These are phyloP conservation scores for Cucurbita moschata DNA, from an alignment of 306 rosid genomes.

Conservation along the genomic window DNA sequence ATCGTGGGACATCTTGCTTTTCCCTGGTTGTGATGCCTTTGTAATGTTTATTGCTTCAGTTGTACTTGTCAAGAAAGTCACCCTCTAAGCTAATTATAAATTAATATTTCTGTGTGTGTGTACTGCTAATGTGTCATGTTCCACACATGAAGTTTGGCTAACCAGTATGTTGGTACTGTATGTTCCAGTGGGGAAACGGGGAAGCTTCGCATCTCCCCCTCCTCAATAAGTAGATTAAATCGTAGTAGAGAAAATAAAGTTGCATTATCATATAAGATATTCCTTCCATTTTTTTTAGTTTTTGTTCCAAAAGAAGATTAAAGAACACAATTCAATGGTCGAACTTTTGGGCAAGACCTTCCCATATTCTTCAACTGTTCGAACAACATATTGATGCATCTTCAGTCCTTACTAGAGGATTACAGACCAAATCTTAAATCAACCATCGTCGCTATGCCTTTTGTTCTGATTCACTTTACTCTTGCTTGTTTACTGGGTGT, in stretches of 20 bases:
- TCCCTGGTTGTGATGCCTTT: neutral
- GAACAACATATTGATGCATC: neutral
- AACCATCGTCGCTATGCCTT: neutral
- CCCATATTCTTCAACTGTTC: neutral
- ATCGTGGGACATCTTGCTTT: neutral
- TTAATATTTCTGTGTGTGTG: too few relatives aligned
- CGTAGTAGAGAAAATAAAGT: neutral
- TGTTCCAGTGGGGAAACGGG: neutral
- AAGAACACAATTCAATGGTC: neutral
- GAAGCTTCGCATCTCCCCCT: neutral
- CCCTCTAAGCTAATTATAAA: too few relatives aligned
- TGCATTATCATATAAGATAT: neutral
- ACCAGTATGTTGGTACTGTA: neutral
- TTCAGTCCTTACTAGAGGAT: neutral
- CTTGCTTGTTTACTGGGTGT: neutral
- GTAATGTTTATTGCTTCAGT: too few relatives aligned
- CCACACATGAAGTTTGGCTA: neutral
- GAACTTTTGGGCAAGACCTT: neutral
- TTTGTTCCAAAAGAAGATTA: neutral
- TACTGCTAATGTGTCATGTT: too few relatives aligned
- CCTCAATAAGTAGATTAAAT: neutral
- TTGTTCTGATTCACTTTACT: neutral
- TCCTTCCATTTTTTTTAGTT: neutral
- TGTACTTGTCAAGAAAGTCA: too few relatives aligned
- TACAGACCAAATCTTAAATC: neutral